A percentile compares a stretch with the other conserved stretches of the same genome.
Evolutionary conservation across 108 stramenopile species (phyloP).

Genomic region (Nitzschia sp.): DNA sequence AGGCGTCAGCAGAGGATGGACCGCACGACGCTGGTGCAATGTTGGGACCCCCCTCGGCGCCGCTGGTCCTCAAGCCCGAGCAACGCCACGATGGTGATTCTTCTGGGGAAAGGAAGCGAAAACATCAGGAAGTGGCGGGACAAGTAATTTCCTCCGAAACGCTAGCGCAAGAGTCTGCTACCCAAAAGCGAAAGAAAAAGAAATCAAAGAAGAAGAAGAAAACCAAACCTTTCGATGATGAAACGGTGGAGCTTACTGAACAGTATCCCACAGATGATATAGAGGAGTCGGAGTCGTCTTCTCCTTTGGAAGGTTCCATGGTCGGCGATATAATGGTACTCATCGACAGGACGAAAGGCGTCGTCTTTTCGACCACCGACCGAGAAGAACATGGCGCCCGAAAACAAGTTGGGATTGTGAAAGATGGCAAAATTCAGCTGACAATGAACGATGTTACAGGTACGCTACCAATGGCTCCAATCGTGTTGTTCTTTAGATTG

Average conservation of each 20-base stretch:
- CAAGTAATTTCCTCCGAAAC: no score
- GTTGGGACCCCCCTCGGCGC: no score
- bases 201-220: not conserved
- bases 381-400: conserved; percentile 44
- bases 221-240: not conserved
- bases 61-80: no score
- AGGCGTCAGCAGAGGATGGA: no score
- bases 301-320: conserved; percentile 54
- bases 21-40: no score
- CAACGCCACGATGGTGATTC: no score
- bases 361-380: conserved; percentile 54
- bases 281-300: no score
- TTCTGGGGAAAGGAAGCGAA: no score
- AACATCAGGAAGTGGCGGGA: no score
- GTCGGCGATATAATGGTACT: conserved; percentile 47
- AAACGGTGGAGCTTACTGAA: not conserved
- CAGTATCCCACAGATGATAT: no score
- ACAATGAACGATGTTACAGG: conserved; percentile 23
- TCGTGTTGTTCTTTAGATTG: conserved; percentile 2
- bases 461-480: no score
- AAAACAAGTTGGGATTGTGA: conserved; percentile 44
- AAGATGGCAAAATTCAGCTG: conserved; percentile 20
- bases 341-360: conserved; percentile 43
- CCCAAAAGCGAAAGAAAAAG: not conserved
- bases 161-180: no score